phyloP scores from a whole-genome alignment of 371 early-diverging fungal species.

The Choanephora cucurbitarum region DNA sequence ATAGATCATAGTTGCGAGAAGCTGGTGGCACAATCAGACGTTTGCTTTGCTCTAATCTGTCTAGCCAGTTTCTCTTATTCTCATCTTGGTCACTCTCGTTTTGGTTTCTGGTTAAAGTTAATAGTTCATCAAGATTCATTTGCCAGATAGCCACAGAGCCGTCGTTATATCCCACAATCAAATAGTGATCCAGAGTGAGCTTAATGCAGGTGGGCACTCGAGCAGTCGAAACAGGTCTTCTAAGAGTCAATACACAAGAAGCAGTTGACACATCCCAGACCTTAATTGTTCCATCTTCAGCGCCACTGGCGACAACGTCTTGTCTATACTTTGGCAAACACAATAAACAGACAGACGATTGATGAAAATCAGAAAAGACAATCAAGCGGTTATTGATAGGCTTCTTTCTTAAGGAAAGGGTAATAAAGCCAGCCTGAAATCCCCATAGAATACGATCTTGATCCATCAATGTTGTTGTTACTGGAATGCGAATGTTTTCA shows the following conservation, averaged over 20 bases:
- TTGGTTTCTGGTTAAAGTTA: conserved; percentile 13
- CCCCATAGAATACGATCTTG: conserved; percentile 55
- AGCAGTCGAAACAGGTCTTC: conserved; percentile 22
- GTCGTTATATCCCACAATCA: conserved; percentile 45
- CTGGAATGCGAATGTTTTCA: conserved; percentile 26
- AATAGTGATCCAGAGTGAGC: conserved; percentile 21
- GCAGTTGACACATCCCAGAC: conserved; percentile 40
- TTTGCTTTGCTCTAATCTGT: conserved; percentile 13
- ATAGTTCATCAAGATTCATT: conserved; percentile 24
- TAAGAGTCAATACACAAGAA: conserved; percentile 29
- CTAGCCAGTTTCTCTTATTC: background rate
- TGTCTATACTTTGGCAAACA: conserved; percentile 26
- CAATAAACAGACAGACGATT: conserved; percentile 37
- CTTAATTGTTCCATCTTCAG: conserved; percentile 42
- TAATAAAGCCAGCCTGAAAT: conserved; percentile 38
- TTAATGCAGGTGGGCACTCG: conserved; percentile 29
- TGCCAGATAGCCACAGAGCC: conserved; percentile 48
- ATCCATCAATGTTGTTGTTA: conserved; percentile 38
- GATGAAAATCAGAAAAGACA: conserved; percentile 45
- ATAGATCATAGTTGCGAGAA: background rate
- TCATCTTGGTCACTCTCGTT: conserved; percentile 3
- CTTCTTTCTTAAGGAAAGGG: conserved; percentile 33
- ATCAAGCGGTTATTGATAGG: conserved; percentile 31
- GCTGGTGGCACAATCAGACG: conserved; percentile 21
- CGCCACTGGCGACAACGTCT: conserved; percentile 44